Evolutionary conservation across 768 basidiomycete genomes (phyloP).

Genomic region (Tricholoma hemisulphureum): DNA sequence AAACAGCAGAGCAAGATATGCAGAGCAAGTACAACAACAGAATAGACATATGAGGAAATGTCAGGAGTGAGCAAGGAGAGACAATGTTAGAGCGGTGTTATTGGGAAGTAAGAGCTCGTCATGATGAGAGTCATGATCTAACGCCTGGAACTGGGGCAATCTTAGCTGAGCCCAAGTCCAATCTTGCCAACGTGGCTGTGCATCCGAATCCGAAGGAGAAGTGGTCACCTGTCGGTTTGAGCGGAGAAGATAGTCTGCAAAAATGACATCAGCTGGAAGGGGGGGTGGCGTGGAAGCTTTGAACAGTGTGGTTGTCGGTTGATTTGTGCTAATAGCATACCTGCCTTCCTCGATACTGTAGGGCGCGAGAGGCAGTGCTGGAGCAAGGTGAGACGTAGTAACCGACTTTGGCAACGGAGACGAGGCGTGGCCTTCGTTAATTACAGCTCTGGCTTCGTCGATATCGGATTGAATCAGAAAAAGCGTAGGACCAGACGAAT

Average conservation of each 20-base stretch:
- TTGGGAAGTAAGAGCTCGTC: neutral
- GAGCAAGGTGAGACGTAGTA: neutral
- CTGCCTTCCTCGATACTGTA: neutral
- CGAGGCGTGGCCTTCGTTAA: neutral
- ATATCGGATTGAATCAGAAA: neutral
- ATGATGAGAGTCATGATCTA: constrained; percentile 3
- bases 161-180: constrained; percentile 48
- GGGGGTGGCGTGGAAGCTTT: constrained; percentile 1
- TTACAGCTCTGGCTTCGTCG: neutral
- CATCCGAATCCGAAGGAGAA: constrained; percentile 7
- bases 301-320: constrained; percentile 5
- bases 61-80: constrained; percentile 1
- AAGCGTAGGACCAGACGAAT: neutral
- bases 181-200: constrained; percentile 31
- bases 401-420: neutral
- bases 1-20: constrained; percentile 1
- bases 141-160: constrained; percentile 28
- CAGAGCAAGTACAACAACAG: constrained; percentile 4
- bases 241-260: constrained; percentile 33
- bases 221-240: constrained; percentile 28
- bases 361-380: neutral
- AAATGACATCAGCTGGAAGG: constrained; percentile 15
- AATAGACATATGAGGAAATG: neutral
- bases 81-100: neutral
- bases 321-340: neutral